Base-by-base conservation (phyloP, 1,139 yeast species). In the Trichomonascaceae sp. region DNA sequence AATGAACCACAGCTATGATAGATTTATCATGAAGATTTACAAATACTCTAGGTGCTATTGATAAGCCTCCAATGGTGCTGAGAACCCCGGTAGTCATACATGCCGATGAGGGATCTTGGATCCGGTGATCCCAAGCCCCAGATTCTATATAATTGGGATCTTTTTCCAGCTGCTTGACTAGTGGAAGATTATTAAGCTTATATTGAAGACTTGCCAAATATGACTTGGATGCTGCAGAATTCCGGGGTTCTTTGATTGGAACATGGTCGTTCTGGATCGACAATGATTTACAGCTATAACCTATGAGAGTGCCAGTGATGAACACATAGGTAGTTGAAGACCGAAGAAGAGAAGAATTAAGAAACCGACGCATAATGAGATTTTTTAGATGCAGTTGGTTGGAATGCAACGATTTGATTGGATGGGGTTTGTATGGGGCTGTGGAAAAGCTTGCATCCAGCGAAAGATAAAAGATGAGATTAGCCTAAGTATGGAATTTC, bases 1-100 rank as follows among this genome's bases (percentile, higher is more conserved):
- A 77, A 67, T 89, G 96, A 27, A 88, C 76, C 0, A 89, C 79
- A 0, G 87, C 78, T 0, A 85, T 78, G 57, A 87, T 85, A 55
- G 80, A 76, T 1, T 82, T 79, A 39, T 71, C 72, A 8, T 71
- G 62, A 2, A 72, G 70, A 60, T 87, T 82, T 59, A 82, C 81
- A 65, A 86, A 90, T 17, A 85, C 77, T 20, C 83, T 74, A 1
- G 96, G 96, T 49, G 84, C 80, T 47, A 87, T 78, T 8, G 89
- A 78, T 54, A 90, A 78, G 0, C 91, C 96, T 2, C 96, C 96
- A 0, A 95, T 91, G 0, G 71, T 72, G n/a, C 72, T 66, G 48
- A 82, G 63, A 1, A 78, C 70, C 43, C 72, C 69, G 30, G 74
- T 71, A 4, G 52, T 50, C 52, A 50, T 50, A 10, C 43, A 75